A percentile compares a stretch with the other conserved stretches of the same genome.
These are phyloP conservation scores for Boletus sp. DNA, from an alignment of 768 basidiomycete species.

Conservation along the genomic window DNA sequence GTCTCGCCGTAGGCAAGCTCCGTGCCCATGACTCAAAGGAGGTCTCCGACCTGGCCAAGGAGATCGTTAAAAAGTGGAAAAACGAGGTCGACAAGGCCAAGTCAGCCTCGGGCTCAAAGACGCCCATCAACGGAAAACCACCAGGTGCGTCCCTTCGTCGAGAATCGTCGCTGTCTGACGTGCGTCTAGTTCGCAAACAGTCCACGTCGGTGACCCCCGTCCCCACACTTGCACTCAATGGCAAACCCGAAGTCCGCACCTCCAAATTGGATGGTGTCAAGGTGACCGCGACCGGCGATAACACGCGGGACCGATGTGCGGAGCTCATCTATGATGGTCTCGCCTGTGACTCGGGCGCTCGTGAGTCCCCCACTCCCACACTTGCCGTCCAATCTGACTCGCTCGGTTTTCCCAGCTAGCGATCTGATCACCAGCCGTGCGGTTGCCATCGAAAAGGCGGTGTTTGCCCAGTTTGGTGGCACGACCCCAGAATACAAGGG, in stretches of 20 bases:
- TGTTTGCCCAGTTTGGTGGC: conserved; percentile 43
- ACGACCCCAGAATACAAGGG: conserved; percentile 55
- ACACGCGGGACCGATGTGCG: conserved; percentile 80
- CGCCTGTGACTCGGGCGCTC: conserved; percentile 79
- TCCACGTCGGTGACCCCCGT: conserved; percentile 40
- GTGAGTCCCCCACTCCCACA: conserved; percentile 48
- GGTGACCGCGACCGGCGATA: conserved; percentile 56
- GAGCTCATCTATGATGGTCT: conserved; percentile 92
- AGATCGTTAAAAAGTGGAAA: conserved; percentile 92
- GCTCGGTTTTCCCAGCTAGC: conserved; percentile 42
- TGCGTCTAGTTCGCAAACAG: conserved; percentile 28
- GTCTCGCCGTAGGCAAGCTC: conserved; percentile 89
- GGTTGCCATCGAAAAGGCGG: conserved; percentile 66
- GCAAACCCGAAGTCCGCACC: conserved; percentile 44
- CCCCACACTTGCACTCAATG: conserved; percentile 28
- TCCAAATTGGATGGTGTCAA: conserved; percentile 71
- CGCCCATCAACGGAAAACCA: conserved; percentile 21
- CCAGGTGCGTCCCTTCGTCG: conserved; percentile 33
- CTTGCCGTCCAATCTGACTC: conserved; percentile 5
- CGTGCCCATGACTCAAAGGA: conserved; percentile 68
- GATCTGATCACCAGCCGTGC: conserved; percentile 68
- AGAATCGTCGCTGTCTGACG: background rate
- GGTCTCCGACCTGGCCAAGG: conserved; percentile 81
- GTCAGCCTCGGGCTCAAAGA: conserved; percentile 23
- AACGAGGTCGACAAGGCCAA: conserved; percentile 75